Evolutionary conservation across 225 moss, liverwort and hornwort genomes (phyloP), one percentile per base, ranked within the genome.

Genomic region (Anthoceros angustus): DNA sequence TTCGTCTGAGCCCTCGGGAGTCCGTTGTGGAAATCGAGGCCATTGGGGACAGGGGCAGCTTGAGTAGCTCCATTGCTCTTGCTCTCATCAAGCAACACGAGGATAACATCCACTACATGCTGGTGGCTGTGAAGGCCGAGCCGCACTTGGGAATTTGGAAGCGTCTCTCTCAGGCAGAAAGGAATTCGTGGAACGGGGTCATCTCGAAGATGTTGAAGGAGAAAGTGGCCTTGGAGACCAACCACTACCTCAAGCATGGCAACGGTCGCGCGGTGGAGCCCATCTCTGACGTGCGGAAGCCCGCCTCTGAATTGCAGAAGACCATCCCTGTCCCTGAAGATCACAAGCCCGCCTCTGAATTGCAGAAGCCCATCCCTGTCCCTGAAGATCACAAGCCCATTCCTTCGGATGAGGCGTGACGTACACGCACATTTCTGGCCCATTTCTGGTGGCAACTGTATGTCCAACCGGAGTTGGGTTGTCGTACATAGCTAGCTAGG

Each of bases 121-220:
- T 89, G 77, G 84, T 89, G 32, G 88, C 83, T 42, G 74, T 86
- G 40, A 40, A 80, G 26, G 82, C 64, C 40, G 94, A 91, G 70
- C 94, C 94, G 25, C 84, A 83, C 0, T 69, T 95, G 73, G 78
- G 90, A 15, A 23, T 55, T 25, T 90, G 83, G 83, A 81, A 65
- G 67, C 77, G 81, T 70, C 83, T 95, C 68, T 73, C 81, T 12
- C 3, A 70, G 5, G 75, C 75, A 11, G 86, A 95, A 42, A 83
- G 90, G 7, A 95, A 95, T 68, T 74, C 78, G 43, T 95, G 94
- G 94, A 95, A 95, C 63, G 82, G 75, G 66, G 80, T 85, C 61
- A 48, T 95, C 64, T 86, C 90, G 9, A 83, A 90, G 66, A 62
- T 81, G 40, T 69, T 95, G 10, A 82, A 80, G 39, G 85, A 82